A percentile compares a stretch with the other conserved stretches of the same genome.
Conservation (phyloP, 2,329 filamentous ascomycete species). For the Epichloe typhina region DNA sequence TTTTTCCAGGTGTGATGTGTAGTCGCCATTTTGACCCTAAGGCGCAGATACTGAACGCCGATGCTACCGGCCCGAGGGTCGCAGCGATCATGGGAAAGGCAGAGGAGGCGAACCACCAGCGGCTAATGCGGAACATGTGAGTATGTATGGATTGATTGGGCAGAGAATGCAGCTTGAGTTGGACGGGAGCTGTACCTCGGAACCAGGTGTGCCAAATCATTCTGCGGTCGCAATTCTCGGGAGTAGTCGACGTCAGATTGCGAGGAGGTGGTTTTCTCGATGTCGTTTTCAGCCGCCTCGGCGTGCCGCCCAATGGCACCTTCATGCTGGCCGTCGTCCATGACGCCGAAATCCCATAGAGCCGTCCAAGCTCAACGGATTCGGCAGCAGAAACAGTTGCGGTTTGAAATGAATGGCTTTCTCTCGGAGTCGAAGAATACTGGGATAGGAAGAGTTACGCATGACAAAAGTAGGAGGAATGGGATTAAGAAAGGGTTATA, state of each 20-base stretch:
- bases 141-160: neutral
- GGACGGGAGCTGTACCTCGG: constrained; percentile 25
- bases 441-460: neutral
- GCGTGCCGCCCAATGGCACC: constrained; percentile 23
- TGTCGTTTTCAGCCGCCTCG: constrained; percentile 14
- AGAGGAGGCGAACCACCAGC: constrained; percentile 52
- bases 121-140: constrained; percentile 21
- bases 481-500: neutral
- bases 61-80: constrained; percentile 74
- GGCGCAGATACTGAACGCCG: constrained; percentile 75
- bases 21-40: constrained; percentile 71
- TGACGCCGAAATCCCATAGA: constrained; percentile 10
- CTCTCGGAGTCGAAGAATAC: too few relatives aligned
- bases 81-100: constrained; percentile 70
- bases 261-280: constrained; percentile 6
- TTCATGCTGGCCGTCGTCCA: constrained; percentile 29
- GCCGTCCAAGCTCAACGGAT: neutral
- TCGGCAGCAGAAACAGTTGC: neutral
- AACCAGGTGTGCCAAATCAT: constrained; percentile 29
- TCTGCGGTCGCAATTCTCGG: constrained; percentile 17
- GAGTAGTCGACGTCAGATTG: neutral
- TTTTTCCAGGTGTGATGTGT: constrained; percentile 31
- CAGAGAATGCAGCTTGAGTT: neutral
- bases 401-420: neutral
- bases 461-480: neutral